Percentiles rank a stretch among this genome's conserved stretches.
Conservation (phyloP, 2,329 filamentous ascomycete genomes). For the Curvularia eragrostidis region DNA sequence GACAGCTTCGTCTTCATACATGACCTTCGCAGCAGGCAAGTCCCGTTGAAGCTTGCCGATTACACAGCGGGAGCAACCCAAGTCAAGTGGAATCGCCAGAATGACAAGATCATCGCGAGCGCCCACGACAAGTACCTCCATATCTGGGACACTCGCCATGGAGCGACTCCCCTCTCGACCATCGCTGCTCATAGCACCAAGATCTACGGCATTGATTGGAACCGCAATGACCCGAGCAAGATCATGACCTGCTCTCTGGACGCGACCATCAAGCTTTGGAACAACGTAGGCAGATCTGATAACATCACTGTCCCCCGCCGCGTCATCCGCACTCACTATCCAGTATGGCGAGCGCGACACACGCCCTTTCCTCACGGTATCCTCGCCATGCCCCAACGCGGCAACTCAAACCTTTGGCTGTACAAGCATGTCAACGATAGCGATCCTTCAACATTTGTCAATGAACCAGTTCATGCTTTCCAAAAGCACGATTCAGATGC, state of each 20-base stretch:
- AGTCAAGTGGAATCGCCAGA: slow-evolving; percentile 91
- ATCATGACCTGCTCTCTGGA: slow-evolving; percentile 90
- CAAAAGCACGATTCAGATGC: slow-evolving; percentile 58
- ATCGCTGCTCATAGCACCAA: slow-evolving; percentile 90
- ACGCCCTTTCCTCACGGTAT: slow-evolving; percentile 88
- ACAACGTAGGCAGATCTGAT: slow-evolving; percentile 68
- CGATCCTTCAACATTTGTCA: slow-evolving; percentile 28
- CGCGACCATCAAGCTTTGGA: slow-evolving; percentile 93
- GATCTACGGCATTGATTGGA: slow-evolving; percentile 96
- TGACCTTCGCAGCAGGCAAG: slow-evolving; percentile 71
- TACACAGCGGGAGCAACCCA: slow-evolving; percentile 94
- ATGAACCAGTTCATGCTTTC: slow-evolving; percentile 56
- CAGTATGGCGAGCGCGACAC: slow-evolving; percentile 88
- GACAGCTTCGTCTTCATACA: slow-evolving; percentile 93
- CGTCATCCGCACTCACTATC: slow-evolving; percentile 81
- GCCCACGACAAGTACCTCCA: slow-evolving; percentile 87
- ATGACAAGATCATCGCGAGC: slow-evolving; percentile 85
- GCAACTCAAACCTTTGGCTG: slow-evolving; percentile 82
- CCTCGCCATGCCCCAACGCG: slow-evolving; percentile 89
- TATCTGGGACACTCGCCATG: slow-evolving; percentile 87
- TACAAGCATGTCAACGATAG: slow-evolving; percentile 70
- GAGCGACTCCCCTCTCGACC: slow-evolving; percentile 77
- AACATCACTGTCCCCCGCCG: slow-evolving; percentile 54
- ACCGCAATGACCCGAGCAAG: slow-evolving; percentile 73
- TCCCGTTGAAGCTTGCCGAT: slow-evolving; percentile 70